Evolutionary conservation across 2,329 filamentous ascomycete species (phyloP).

Genomic region (Aspergillus sp.): DNA sequence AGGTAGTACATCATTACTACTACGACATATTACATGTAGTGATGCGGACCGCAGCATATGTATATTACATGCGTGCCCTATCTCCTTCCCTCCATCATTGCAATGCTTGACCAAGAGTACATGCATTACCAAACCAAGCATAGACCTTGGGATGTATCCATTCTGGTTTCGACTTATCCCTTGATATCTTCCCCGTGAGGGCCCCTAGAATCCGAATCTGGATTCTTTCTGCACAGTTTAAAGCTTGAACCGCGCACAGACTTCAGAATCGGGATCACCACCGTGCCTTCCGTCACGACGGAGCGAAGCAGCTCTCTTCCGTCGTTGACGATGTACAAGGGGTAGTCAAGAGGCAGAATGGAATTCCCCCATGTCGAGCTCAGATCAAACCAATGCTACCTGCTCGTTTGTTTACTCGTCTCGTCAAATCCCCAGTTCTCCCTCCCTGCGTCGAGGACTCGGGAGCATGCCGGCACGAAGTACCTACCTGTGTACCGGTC

Average conservation of each 20-base stretch:
- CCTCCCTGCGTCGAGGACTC: neutral
- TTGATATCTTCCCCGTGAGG: neutral
- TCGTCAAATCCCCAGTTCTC: neutral
- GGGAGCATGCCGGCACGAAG: neutral
- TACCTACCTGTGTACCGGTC: slow-evolving; percentile 10
- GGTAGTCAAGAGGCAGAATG: no score
- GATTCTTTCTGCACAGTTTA: slow-evolving; percentile 15
- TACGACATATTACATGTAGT: neutral
- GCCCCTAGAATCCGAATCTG: neutral
- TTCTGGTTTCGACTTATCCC: slow-evolving; percentile 1
- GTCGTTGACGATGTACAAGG: neutral
- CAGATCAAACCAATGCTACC: no score
- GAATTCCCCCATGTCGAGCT: no score
- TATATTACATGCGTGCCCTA: neutral
- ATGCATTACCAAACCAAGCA: slow-evolving; percentile 1
- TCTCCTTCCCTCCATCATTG: neutral
- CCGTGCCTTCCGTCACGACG: neutral
- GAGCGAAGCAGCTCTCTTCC: neutral
- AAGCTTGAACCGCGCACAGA: slow-evolving; percentile 19
- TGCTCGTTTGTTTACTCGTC: neutral
- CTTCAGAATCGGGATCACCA: slow-evolving; percentile 7
- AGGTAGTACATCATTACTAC: neutral
- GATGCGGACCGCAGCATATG: neutral
- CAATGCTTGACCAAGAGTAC: neutral
- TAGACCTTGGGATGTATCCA: slow-evolving; percentile 6